Evolutionary conservation across 305 asterid species (phyloP), one percentile per base, ranked within the genome.

Genomic region (Solanum hybrid): DNA sequence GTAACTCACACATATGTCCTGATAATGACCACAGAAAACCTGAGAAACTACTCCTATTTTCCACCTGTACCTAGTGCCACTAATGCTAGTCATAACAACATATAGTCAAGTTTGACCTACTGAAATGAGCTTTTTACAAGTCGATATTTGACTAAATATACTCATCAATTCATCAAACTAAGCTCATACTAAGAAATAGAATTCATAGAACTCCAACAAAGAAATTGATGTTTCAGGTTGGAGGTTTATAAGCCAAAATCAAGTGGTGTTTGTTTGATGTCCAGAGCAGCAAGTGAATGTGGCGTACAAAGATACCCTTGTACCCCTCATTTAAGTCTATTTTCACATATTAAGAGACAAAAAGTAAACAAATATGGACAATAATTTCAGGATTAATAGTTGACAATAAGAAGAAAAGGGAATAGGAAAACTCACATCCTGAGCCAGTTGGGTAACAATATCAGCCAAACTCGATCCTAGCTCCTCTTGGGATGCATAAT

Each of bases 381-480:
- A 8, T 14, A 40, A 81, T 81, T 72, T 85, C 88, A 85, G 27
- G 22, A 46, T 13, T 27, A 40, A 9, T 24, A 56, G 46, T 78
- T 31, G 86, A 31, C 31, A 51, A 51, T 78, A n/a, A 79, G 69
- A 84, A 85, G 82, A 64, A 38, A 64, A 34, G n/a, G 72, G 84
- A 87, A 31, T 88, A 76, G 10, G 11, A 82, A 46, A 92, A 92
- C 98, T 94, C 90, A 97, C 99, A 87, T 97, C 99, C 93, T 95
- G 99, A 89, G 98, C 99, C 95, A 97, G 93, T 92, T 96, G 99
- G 85, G 98, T 89, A 87, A 97, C 95, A 91, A 97, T 93, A 94
- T 97, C 99, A 14, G 99, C 99, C 90, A 97, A 94, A 93, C 94
- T 93, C 31, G 99, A 97, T 88, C 98, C 98, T 29, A 95, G 90